phyloP scores from a whole-genome alignment of 257 asterid species.

The Linaria vulgaris region DNA sequence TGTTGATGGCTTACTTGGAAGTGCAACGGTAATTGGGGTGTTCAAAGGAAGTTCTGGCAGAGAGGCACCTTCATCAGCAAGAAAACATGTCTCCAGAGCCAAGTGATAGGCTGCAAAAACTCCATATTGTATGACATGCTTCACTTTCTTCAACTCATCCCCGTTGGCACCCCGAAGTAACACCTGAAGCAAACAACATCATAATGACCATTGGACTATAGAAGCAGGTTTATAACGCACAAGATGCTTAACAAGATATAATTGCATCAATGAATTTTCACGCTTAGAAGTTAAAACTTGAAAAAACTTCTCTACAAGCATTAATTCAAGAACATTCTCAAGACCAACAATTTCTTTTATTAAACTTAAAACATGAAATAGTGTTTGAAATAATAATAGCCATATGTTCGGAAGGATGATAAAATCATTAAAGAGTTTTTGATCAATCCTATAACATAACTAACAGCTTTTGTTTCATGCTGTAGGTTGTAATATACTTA shows the following conservation, averaged over 20 bases:
- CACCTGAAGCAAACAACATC: slow-evolving; percentile 55
- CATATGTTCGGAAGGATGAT: neutral
- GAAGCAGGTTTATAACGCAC: slow-evolving; percentile 8
- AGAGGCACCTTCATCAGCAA: slow-evolving; percentile 98
- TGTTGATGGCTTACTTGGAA: slow-evolving; percentile 69
- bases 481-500: slow-evolving; percentile 33
- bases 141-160: slow-evolving; percentile 92
- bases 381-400: slow-evolving; percentile 6
- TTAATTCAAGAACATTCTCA: slow-evolving; percentile 14
- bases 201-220: slow-evolving; percentile 20
- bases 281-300: neutral
- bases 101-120: slow-evolving; percentile 95
- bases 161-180: slow-evolving; percentile 86
- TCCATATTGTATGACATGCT: slow-evolving; percentile 91
- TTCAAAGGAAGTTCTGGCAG: slow-evolving; percentile 71
- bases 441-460: slow-evolving; percentile 7
- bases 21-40: slow-evolving; percentile 72
- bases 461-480: neutral
- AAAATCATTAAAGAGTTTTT: slow-evolving; percentile 6
- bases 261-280: slow-evolving; percentile 3
- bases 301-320: slow-evolving; percentile 7
- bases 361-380: slow-evolving; percentile 1
- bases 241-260: neutral
- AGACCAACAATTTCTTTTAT: slow-evolving; percentile 15
- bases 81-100: slow-evolving; percentile 95